Conservation (phyloP, 768 basidiomycete species). For the Crassisporium funariophilum region DNA sequence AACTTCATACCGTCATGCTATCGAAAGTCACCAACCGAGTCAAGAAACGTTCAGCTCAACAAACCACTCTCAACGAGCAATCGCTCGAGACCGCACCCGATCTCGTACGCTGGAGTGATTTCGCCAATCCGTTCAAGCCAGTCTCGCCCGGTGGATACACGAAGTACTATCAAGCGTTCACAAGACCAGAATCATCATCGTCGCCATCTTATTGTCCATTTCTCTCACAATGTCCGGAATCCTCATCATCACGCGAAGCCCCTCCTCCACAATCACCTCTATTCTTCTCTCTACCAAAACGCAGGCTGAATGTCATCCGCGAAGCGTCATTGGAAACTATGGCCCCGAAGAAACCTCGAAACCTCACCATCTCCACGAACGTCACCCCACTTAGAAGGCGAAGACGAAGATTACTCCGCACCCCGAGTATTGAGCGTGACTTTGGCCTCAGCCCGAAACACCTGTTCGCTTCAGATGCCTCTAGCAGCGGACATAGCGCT, state of each 20-base stretch:
- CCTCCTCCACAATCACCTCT: constrained; percentile 19
- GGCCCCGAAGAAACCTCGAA: constrained; percentile 11
- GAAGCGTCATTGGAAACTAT: constrained; percentile 28
- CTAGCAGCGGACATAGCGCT: constrained; percentile 8
- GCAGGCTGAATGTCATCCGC: constrained; percentile 23
- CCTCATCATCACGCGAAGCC: constrained; percentile 19
- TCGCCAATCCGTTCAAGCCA: constrained; percentile 40
- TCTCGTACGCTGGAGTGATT: constrained; percentile 36
- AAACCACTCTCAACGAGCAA: constrained; percentile 2
- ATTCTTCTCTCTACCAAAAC: constrained; percentile 15
- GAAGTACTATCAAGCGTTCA: constrained; percentile 34
- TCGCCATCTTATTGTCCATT: constrained; percentile 20
- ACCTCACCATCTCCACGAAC: constrained; percentile 13
- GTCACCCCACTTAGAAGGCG: constrained; percentile 25
- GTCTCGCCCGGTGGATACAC: constrained; percentile 44
- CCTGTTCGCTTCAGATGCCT: constrained; percentile 17
- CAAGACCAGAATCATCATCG: constrained; percentile 10
- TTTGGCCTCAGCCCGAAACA: constrained; percentile 24
- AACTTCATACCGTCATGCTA: constrained; percentile 29
- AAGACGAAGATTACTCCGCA: constrained; percentile 33
- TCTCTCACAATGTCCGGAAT: constrained; percentile 19
- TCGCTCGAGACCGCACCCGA: constrained; percentile 33
- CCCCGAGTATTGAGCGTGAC: constrained; percentile 40
- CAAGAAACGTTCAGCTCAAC: constrained; percentile 14
- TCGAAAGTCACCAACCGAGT: constrained; percentile 28